Percentiles rank a stretch among this genome's conserved stretches.
Evolutionary conservation across 805 yeast genomes (phyloP).

Genomic region (Candida golubevii): DNA sequence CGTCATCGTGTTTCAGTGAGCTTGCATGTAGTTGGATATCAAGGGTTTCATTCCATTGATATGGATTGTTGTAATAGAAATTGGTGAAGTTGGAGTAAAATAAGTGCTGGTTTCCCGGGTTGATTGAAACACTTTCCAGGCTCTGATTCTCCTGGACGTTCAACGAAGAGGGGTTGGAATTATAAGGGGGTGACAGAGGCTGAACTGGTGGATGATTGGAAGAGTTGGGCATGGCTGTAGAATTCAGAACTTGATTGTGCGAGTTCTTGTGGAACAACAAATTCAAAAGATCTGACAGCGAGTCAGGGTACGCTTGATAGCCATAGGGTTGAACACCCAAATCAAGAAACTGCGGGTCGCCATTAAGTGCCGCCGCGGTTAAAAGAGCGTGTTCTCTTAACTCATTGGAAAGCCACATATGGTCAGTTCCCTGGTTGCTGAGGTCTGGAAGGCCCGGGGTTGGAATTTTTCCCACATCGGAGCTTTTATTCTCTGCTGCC

Average conservation of each 20-base stretch:
- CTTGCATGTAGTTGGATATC: constrained; percentile 44
- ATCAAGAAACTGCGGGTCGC: constrained; percentile 56
- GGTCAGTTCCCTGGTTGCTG: constrained; percentile 33
- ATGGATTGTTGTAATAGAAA: constrained; percentile 38
- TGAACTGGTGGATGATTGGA: neutral
- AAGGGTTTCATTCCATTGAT: constrained; percentile 32
- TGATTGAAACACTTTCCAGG: constrained; percentile 20
- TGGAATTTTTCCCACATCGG: neutral
- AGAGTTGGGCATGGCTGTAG: neutral
- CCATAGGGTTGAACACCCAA: constrained; percentile 29
- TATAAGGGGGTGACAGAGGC: neutral
- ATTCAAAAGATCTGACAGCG: constrained; percentile 46
- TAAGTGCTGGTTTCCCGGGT: constrained; percentile 33
- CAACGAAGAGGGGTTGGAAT: constrained; percentile 5
- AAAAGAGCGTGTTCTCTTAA: constrained; percentile 66
- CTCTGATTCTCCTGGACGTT: constrained; percentile 5
- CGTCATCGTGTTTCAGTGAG: constrained; percentile 25
- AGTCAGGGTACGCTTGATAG: constrained; percentile 12
- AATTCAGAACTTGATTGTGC: constrained; percentile 9
- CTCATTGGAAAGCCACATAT: constrained; percentile 69
- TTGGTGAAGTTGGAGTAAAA: constrained; percentile 38
- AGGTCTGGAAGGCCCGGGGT: constrained; percentile 4
- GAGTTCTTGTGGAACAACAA: constrained; percentile 48
- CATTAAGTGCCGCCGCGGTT: constrained; percentile 67
- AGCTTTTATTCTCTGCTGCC: neutral